A percentile compares a stretch with the other conserved stretches of the same genome.
Conservation (phyloP, 352 stramenopile species). For the Globisporangium barbulae region DNA sequence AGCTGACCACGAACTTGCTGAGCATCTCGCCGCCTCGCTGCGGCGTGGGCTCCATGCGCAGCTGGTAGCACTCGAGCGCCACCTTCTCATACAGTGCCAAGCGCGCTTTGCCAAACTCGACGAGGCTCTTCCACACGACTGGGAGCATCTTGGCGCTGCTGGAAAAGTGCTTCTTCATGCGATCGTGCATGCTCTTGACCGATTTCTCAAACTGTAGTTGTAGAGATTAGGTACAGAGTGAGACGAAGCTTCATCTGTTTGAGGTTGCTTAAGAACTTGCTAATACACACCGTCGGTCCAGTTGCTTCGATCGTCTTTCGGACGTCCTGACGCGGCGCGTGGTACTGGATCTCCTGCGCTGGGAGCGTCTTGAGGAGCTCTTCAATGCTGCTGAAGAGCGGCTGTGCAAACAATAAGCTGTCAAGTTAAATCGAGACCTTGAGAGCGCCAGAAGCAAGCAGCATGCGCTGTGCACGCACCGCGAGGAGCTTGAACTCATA, state of each 20-base stretch:
- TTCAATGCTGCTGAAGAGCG: constrained; percentile 53
- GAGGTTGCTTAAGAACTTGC: background rate
- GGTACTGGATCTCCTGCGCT: constrained; percentile 61
- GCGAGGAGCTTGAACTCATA: constrained; percentile 67
- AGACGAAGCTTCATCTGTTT: background rate
- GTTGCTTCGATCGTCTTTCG: constrained; percentile 46
- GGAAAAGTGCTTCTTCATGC: constrained; percentile 73
- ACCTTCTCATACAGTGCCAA: constrained; percentile 50
- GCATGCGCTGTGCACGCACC: constrained; percentile 19
- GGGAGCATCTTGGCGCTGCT: constrained; percentile 49
- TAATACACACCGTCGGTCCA: constrained; percentile 28
- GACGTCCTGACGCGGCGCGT: constrained; percentile 56
- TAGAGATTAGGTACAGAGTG: background rate
- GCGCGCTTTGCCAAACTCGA: constrained; percentile 34
- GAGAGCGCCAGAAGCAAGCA: background rate
- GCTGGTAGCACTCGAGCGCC: constrained; percentile 55
- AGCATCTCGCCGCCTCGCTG: constrained; percentile 41
- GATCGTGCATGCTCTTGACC: constrained; percentile 58
- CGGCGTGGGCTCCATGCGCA: constrained; percentile 46
- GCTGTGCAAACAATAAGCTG: constrained; percentile 16
- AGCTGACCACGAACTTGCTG: constrained; percentile 35
- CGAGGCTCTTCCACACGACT: constrained; percentile 48
- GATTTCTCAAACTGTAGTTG: constrained; percentile 61
- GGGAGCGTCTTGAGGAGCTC: constrained; percentile 52
- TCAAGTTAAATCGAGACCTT: background rate